These are phyloP conservation scores for Tuber umbilicatum DNA, from an alignment of 495 filamentous ascomycete species.

Conservation along the genomic window DNA sequence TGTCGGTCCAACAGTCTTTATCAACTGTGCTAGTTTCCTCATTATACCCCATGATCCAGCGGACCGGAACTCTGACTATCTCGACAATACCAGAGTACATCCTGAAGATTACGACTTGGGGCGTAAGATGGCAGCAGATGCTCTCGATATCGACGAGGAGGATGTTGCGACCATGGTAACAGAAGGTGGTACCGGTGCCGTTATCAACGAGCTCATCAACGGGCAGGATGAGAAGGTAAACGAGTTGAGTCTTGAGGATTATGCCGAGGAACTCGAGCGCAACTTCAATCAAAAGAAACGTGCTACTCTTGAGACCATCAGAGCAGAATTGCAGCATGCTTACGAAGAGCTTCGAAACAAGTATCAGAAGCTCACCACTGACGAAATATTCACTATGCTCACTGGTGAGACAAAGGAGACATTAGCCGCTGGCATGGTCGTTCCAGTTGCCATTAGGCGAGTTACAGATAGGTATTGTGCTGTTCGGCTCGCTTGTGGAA, in stretches of 20 bases:
- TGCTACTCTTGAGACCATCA: constrained; percentile 91
- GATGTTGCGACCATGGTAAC: constrained; percentile 91
- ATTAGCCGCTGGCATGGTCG: constrained; percentile 77
- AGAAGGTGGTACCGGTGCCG: constrained; percentile 76
- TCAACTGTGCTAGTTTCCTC: constrained; percentile 92
- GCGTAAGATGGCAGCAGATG: constrained; percentile 96
- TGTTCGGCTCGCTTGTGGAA: constrained; percentile 84
- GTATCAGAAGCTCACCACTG: constrained; percentile 61
- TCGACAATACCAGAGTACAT: constrained; percentile 94
- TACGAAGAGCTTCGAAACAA: constrained; percentile 88
- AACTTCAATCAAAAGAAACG: constrained; percentile 92
- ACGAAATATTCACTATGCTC: constrained; percentile 94
- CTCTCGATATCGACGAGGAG: constrained; percentile 90
- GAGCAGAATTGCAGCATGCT: constrained; percentile 81
- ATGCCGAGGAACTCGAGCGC: constrained; percentile 87
- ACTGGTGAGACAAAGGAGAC: constrained; percentile 87
- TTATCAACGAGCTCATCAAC: constrained; percentile 84
- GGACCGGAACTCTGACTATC: constrained; percentile 73
- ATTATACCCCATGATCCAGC: constrained; percentile 77
- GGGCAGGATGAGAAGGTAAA: constrained; percentile 92
- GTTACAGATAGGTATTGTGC: constrained; percentile 88
- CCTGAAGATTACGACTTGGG: constrained; percentile 97
- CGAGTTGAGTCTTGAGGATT: constrained; percentile 91
- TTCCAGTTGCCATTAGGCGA: constrained; percentile 78
- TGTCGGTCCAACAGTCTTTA: constrained; percentile 83